These are phyloP conservation scores for Didymella segeticola DNA, from an alignment of 2,329 filamentous ascomycete genomes.

Conservation along the genomic window DNA sequence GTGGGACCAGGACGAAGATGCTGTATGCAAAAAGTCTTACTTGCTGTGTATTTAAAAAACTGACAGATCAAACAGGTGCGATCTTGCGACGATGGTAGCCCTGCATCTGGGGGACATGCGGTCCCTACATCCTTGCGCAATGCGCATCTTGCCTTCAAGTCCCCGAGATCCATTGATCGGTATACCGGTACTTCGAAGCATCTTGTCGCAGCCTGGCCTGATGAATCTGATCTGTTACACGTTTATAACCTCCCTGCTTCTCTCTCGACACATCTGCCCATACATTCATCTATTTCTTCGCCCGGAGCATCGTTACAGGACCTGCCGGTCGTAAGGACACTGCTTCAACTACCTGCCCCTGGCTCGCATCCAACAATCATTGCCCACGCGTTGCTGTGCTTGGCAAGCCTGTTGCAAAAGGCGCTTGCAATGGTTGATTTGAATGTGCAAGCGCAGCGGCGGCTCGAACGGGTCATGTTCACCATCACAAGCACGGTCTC, in stretches of 20 bases:
- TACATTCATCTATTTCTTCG: background rate
- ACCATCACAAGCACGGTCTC: constrained; percentile 35
- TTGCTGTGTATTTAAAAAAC: too few relatives aligned
- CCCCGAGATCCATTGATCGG: background rate
- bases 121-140: background rate
- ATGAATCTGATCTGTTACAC: constrained; percentile 41
- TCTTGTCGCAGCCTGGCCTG: constrained; percentile 42
- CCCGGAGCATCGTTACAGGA: background rate
- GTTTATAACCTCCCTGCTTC: constrained; percentile 44
- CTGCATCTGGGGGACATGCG: too few relatives aligned
- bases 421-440: background rate
- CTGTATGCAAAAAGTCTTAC: too few relatives aligned
- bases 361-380: constrained; percentile 42
- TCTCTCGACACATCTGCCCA: constrained; percentile 28
- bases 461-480: constrained; percentile 4
- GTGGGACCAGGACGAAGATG: background rate
- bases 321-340: constrained; percentile 32
- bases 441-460: background rate
- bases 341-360: constrained; percentile 40
- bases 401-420: constrained; percentile 40
- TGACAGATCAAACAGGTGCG: too few relatives aligned
- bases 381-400: constrained; percentile 42
- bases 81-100: too few relatives aligned
- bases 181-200: constrained; percentile 32
- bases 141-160: background rate